A percentile compares a stretch with the other conserved stretches of the same genome.
phyloP scores from a whole-genome alignment of 129 eudicot genomes.

The Erigeron canadensis region DNA sequence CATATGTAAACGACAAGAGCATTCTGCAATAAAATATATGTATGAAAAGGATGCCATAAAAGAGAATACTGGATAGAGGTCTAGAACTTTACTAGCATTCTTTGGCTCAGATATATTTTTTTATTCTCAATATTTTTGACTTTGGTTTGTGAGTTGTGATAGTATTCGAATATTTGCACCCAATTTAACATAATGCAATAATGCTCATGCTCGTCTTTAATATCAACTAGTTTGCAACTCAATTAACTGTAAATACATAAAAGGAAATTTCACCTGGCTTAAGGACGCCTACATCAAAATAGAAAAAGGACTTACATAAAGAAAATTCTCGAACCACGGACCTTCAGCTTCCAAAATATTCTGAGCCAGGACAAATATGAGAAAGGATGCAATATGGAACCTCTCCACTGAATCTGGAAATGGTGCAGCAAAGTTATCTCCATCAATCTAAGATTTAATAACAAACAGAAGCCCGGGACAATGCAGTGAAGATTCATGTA shows the following conservation, averaged over 20 bases:
- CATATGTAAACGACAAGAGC: constrained; percentile 79
- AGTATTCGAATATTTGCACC: too few relatives aligned
- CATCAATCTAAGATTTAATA: constrained; percentile 12
- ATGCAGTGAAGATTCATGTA: constrained; percentile 6
- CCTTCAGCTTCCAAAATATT: constrained; percentile 92
- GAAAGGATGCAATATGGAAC: constrained; percentile 89
- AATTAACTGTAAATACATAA: background rate
- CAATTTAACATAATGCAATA: too few relatives aligned
- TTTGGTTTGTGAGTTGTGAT: too few relatives aligned
- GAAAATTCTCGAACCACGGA: constrained; percentile 86
- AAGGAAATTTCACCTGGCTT: constrained; percentile 12
- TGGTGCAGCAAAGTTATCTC: constrained; percentile 20
- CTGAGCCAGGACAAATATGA: constrained; percentile 90
- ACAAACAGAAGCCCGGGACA: background rate
- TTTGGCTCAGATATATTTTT: constrained; percentile 16
- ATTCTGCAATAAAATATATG: constrained; percentile 72
- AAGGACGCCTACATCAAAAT: background rate
- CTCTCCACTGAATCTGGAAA: constrained; percentile 92
- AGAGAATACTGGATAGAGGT: constrained; percentile 18
- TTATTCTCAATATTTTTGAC: background rate
- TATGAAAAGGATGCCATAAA: too few relatives aligned
- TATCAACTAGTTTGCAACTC: background rate
- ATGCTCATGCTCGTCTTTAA: background rate
- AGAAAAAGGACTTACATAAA: constrained; percentile 57
- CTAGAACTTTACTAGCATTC: background rate